Evolutionary conservation across 1,284 basidiomycete species (phyloP), one percentile per base, ranked within the genome.

Genomic region (Moesziomyces sp.): DNA sequence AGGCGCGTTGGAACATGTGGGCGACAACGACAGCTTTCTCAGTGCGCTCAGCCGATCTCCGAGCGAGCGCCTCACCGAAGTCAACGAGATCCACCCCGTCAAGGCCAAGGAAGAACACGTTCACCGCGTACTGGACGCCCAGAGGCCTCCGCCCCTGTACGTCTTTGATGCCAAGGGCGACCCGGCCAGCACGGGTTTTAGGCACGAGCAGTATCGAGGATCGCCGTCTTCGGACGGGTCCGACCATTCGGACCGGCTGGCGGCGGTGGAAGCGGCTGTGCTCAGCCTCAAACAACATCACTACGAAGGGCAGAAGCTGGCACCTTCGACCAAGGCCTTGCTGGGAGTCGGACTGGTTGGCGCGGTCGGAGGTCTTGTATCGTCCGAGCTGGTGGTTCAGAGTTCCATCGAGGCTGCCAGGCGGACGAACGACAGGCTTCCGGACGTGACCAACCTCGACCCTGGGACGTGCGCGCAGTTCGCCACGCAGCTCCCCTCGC

Each of bases 371-470:
- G 49, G 44, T 13, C 24, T 40, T 1, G 40, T 40, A 0, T 28
- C 48, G 8, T 52, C 63, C 2, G 63, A 56, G 23, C 43, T 66
- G 30, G 51, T 42, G 21, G 35, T 43, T 6, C 46, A 67, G 18
- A 55, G 48, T n/a, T 42, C 58, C 1, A 21, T 67, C 19, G 53
- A 67, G 30, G 56, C 42, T 9, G 43, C n/a, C 14, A 33, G 5
- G 7, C 21, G 10, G 3, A 21, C 18, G 8, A 26, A 30, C 9
- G 13, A 23, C 1, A 19, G 38, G 14, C 16, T 60, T 52, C 52
- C 56, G 11, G 48, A 58, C 16, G 52, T 59, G 18, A 35, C 16
- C 10, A 42, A 47, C 24, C 21, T 60, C 23, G 58, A 60, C 28
- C 1, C 10, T 1, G 23, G 14, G 46, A 60, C 46, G 23, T 60